Evolutionary conservation across 1,284 basidiomycete species (phyloP), one percentile per base, ranked within the genome.

Genomic region (Pseudozyma tsukubaensis): DNA sequence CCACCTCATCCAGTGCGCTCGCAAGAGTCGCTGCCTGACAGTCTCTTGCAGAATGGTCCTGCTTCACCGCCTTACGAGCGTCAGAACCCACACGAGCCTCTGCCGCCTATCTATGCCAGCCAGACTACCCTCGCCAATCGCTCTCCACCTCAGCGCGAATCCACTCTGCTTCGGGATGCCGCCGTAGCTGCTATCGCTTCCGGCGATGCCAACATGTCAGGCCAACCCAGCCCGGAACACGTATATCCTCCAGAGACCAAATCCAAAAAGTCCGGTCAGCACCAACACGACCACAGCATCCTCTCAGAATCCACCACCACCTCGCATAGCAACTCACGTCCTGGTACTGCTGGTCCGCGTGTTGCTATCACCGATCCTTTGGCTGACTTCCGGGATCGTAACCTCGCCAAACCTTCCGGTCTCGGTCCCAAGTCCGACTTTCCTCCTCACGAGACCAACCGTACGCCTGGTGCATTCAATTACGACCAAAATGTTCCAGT

Each of bases 281-380:
- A 2, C 18, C 29, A 39, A 10, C 50, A 58, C 36, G 49, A 63
- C n/a, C 44, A 61, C 51, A 36, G 57, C 50, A 64, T 56, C 36
- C 50, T 59, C 12, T 48, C 39, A 14, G 47, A 52, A 32, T 60
- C 63, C 2, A 36, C 40, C 16, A 34, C 14, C 36, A 47, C 55
- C 21, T 72, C 70, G 12, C 43, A 32, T 35, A 21, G 55, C 52
- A 54, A 43, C 35, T 74, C 66, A 9, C 70, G 65, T 18, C 54
- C 66, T 0, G 62, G 56, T 42, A 72, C 66, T 4, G 67, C 63
- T 18, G 70, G 63, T 21, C 70, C 73, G 7, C 76, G 80, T 32
- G 74, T 81, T 16, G 73, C 72, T 37, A 71, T 81, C 52, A 79
- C 72, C 2, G 80, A 81, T 34, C 80, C 80, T 24, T 66, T 81